Conservation (phyloP, 1,139 yeast species). For the Dujonia santamariae region DNA sequence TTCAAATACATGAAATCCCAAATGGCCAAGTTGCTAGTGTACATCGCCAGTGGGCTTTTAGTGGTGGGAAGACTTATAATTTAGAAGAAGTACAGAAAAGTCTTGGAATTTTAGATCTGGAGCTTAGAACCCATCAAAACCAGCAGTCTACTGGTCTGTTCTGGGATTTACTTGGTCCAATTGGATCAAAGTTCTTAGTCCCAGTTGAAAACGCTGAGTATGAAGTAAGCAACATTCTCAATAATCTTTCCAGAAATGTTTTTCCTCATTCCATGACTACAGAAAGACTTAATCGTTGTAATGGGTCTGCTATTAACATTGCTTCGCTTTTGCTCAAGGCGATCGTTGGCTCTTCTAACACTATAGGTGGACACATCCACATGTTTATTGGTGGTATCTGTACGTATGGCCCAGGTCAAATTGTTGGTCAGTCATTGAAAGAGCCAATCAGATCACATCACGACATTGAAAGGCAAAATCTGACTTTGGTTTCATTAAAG, state of each 20-base stretch:
- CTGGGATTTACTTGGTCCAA: slow-evolving; percentile 13
- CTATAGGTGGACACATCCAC: slow-evolving; percentile 60
- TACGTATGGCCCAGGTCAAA: slow-evolving; percentile 55
- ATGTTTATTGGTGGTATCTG: slow-evolving; percentile 60
- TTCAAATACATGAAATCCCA: slow-evolving; percentile 56
- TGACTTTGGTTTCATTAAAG: slow-evolving; percentile 22
- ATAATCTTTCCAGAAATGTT: slow-evolving; percentile 49
- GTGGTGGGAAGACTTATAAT: slow-evolving; percentile 56
- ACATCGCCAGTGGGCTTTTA: slow-evolving; percentile 32
- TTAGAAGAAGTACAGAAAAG: slow-evolving; percentile 48
- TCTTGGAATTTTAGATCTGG: slow-evolving; percentile 50
- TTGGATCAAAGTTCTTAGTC: slow-evolving; percentile 16
- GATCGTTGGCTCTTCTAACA: slow-evolving; percentile 29
- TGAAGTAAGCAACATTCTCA: slow-evolving; percentile 51
- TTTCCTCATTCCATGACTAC: slow-evolving; percentile 46
- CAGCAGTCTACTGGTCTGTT: too few species aligned
- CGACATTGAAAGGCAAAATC: slow-evolving; percentile 45
- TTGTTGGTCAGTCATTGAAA: slow-evolving; percentile 46
- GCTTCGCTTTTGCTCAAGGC: slow-evolving; percentile 51
- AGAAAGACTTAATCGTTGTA: slow-evolving; percentile 55
- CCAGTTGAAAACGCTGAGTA: slow-evolving; percentile 42
- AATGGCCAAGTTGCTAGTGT: slow-evolving; percentile 31
- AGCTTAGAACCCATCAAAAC: slow-evolving; percentile 20
- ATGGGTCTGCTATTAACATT: slow-evolving; percentile 67
- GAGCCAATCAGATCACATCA: slow-evolving; percentile 60